These are phyloP conservation scores for Cnidoscolus chayamansa DNA, from an alignment of 441 rosid species.

Conservation along the genomic window DNA sequence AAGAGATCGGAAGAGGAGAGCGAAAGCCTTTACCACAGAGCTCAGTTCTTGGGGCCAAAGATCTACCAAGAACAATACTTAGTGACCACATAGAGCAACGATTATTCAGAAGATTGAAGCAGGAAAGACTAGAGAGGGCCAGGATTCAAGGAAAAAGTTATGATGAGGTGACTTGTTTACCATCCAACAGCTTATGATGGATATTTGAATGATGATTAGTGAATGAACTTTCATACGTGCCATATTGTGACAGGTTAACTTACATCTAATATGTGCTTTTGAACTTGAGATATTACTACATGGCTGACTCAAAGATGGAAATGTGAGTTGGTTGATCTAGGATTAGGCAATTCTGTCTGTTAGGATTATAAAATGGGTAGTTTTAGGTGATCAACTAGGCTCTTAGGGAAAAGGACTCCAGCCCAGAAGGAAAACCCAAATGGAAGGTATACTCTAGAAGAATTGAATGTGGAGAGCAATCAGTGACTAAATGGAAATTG, in stretches of 20 bases:
- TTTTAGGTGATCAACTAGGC: too few species aligned
- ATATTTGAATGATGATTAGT: background rate
- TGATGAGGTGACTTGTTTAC: constrained; percentile 74
- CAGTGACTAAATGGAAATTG: too few species aligned
- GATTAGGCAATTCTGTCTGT: background rate
- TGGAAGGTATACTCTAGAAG: too few species aligned
- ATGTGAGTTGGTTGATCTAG: too few species aligned
- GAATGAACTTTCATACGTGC: background rate
- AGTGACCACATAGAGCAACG: constrained; percentile 98
- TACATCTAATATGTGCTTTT: too few species aligned
- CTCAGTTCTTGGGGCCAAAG: constrained; percentile 99
- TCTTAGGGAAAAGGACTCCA: too few species aligned
- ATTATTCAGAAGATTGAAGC: constrained; percentile 67
- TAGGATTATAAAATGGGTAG: background rate
- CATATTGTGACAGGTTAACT: background rate
- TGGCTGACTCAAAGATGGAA: too few species aligned
- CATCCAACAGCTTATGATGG: constrained; percentile 1
- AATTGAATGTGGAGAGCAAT: too few species aligned
- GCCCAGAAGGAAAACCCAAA: too few species aligned
- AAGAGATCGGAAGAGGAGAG: constrained; percentile 86
- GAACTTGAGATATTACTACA: too few species aligned
- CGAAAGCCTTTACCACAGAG: constrained; percentile 93
- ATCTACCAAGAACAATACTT: constrained; percentile 87
- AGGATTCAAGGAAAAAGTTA: constrained; percentile 72
- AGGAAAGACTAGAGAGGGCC: constrained; percentile 93